Base-by-base conservation (phyloP, 202 grass and related monocot genomes). In the Zoysia matrella region DNA sequence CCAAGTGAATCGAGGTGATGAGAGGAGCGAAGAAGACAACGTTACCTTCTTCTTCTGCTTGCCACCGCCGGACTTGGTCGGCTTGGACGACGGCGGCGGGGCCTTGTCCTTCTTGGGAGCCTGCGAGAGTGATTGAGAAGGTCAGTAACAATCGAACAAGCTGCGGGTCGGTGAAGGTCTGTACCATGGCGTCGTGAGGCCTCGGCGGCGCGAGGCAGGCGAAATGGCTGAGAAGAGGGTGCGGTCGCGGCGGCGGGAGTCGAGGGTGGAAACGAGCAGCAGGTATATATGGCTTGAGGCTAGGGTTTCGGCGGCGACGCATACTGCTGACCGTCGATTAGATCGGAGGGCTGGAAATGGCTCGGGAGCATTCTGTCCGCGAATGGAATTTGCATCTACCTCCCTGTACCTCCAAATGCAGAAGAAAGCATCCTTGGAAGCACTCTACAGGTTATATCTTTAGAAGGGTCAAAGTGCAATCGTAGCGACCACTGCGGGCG, bases 101-200 rank as follows among this genome's bases (percentile, higher is more conserved):
- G 51, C 51, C 10, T 52, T 52, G 51, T 8, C 51, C 10, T 52
- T 52, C 51, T 52, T 52, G 10, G 51, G 51, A 3, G 51, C 51
- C 51, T 52, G 51, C 51, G 6, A 52, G 51, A 52, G 11, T 9
- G 51, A 52, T 52, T 11, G 11, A 52, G 9, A 52, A 52, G 10
- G 51, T 52, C 51, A 52, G 51, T 2, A 52, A 52, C 51, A 11
- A 9, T 12, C 8, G 10, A 52, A 36, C 30, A 9, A 46, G 45
- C 45, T 46, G 45, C 45, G 45, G 45, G 1, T 3, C n/a, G 1
- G 7, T 0, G 0, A 40, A 40, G 6, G 42, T 58, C 22, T 0
- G 40, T 1, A 86, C 88, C 88, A 89, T 89, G 73, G 54, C 48
- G 18, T 12, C n/a, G 77, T 50, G 39, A 40, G 62, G 36, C 30